phyloP scores from a whole-genome alignment of 2,329 filamentous ascomycete species.

The Delphinella strobiligena region DNA sequence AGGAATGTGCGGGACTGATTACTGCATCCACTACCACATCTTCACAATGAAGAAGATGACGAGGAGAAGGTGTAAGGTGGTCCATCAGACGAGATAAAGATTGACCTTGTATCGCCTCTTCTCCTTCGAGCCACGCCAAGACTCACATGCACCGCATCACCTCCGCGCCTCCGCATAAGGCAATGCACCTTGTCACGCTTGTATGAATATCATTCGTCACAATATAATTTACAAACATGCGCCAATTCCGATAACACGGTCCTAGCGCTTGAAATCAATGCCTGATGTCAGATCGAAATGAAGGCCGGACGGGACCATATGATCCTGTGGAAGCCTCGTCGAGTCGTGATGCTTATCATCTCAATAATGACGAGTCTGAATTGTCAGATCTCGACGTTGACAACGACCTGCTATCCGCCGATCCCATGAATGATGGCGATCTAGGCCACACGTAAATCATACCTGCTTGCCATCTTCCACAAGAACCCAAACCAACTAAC shows the following conservation, averaged over 20 bases:
- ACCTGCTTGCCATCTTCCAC: conserved; percentile 4
- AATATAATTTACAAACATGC: background rate
- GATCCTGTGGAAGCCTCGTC: conserved; percentile 32
- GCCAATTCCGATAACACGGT: background rate
- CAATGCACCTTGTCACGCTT: no score
- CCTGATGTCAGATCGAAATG: conserved; percentile 24
- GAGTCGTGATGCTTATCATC: conserved; percentile 25
- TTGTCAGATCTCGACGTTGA: conserved; percentile 28
- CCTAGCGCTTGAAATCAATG: conserved; percentile 9
- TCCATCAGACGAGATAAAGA: no score
- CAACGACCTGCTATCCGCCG: conserved; percentile 42
- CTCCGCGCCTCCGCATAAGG: background rate
- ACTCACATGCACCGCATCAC: background rate
- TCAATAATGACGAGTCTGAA: conserved; percentile 19
- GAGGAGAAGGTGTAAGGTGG: no score
- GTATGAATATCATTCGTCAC: background rate
- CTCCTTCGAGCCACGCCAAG: background rate
- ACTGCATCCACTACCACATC: no score
- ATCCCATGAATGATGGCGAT: conserved; percentile 40
- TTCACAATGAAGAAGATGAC: no score
- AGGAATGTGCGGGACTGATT: no score
- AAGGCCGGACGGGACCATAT: conserved; percentile 15
- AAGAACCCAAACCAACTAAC: no score
- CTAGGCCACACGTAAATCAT: conserved; percentile 35
- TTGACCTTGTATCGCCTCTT: no score